These are phyloP conservation scores for Colletotrichum sp. DNA, from an alignment of 2,329 filamentous ascomycete genomes.

Conservation along the genomic window DNA sequence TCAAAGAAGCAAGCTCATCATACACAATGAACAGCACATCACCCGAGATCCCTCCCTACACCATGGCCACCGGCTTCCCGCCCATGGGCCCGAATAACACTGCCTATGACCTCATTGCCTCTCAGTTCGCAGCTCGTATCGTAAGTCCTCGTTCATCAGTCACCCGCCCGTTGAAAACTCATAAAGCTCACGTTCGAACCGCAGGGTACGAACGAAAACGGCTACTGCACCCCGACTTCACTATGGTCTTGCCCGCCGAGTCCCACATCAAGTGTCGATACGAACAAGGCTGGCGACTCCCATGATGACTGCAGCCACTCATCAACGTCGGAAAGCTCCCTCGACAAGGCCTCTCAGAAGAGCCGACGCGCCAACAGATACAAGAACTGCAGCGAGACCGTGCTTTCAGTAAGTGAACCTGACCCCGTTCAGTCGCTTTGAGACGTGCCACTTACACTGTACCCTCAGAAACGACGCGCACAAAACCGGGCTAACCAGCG, in stretches of 20 bases:
- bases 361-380: slow-evolving; percentile 15
- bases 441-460: neutral
- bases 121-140: slow-evolving; percentile 14
- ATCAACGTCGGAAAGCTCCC: neutral
- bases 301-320: slow-evolving; percentile 7
- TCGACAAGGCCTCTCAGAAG: neutral
- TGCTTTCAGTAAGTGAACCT: slow-evolving; percentile 13
- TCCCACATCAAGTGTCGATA: slow-evolving; percentile 14
- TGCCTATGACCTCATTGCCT: slow-evolving; percentile 14
- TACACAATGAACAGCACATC: slow-evolving; percentile 1
- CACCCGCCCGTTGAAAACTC: neutral
- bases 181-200: neutral
- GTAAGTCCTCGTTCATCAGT: neutral
- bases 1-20: neutral
- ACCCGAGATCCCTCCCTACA: neutral
- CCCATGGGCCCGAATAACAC: neutral
- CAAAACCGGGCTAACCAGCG: slow-evolving; percentile 21
- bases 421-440: neutral
- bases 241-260: slow-evolving; percentile 16
- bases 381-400: slow-evolving; percentile 22
- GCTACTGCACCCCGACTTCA: slow-evolving; percentile 13
- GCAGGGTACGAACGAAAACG: slow-evolving; percentile 4
- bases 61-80: neutral
- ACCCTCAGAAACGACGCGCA: slow-evolving; percentile 8
- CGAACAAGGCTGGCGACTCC: slow-evolving; percentile 7